Percentiles rank a stretch among this genome's conserved stretches.
Conservation (phyloP, 2,329 filamentous ascomycete genomes). For the Cladophialophora bantiana region DNA sequence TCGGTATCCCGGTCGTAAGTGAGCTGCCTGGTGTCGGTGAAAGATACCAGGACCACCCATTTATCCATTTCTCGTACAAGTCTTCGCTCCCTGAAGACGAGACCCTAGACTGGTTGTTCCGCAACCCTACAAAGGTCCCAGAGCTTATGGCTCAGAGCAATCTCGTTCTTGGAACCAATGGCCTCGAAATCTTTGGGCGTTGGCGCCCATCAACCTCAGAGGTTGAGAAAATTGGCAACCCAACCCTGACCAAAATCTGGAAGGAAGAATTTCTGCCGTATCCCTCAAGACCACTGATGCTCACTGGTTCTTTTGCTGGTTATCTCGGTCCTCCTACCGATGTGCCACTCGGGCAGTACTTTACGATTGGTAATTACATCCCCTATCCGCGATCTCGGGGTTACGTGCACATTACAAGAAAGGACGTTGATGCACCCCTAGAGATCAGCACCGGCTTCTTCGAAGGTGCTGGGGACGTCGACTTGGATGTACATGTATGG, state of each 20-base stretch:
- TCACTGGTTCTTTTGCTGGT: constrained; percentile 3
- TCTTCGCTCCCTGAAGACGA: constrained; percentile 54
- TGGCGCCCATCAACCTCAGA: constrained; percentile 40
- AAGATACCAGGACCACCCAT: constrained; percentile 62
- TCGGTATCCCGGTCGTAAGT: constrained; percentile 53
- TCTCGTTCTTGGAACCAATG: constrained; percentile 63
- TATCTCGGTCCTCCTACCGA: constrained; percentile 18
- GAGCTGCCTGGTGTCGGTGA: constrained; percentile 56
- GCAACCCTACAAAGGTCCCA: constrained; percentile 49
- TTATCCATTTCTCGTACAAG: constrained; percentile 62
- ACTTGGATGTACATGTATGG: constrained; percentile 66
- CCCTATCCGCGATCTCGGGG: constrained; percentile 69
- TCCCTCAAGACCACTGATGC: constrained; percentile 36
- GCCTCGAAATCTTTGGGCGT: constrained; percentile 20
- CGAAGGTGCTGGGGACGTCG: constrained; percentile 62
- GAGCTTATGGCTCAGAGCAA: constrained; percentile 25
- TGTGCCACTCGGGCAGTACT: constrained; percentile 56
- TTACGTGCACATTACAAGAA: constrained; percentile 62
- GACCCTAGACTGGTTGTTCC: constrained; percentile 62
- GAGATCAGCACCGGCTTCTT: constrained; percentile 68
- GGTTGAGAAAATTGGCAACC: constrained; percentile 47
- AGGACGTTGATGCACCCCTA: constrained; percentile 48
- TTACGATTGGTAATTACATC: constrained; percentile 61
- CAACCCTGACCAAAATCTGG: constrained; percentile 61
- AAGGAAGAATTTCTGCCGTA: constrained; percentile 59